A percentile compares a stretch with the other conserved stretches of the same genome.
Conservation (phyloP, 1,139 yeast species). For the Yamadazyma buinensis region DNA sequence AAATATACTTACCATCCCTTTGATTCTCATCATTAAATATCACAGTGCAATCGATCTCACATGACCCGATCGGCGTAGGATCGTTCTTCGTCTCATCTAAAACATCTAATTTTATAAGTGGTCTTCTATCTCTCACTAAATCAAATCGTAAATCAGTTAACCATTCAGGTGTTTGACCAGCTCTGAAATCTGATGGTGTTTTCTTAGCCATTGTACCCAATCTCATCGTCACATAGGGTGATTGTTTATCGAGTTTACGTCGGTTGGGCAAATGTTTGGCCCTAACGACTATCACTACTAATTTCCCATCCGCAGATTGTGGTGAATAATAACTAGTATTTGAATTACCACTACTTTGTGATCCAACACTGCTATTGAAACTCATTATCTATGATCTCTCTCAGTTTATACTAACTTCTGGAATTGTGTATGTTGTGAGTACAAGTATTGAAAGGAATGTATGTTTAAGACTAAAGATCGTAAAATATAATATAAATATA, state of each 20-base stretch:
- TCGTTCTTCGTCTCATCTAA: constrained; percentile 85
- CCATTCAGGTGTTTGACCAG: constrained; percentile 91
- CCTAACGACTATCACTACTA: constrained; percentile 44
- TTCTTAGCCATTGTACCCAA: constrained; percentile 78
- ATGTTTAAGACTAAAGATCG: no score
- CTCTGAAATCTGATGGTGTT: constrained; percentile 70
- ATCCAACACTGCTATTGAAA: background rate
- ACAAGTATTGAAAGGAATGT: background rate
- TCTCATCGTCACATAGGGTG: constrained; percentile 79
- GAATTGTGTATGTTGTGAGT: no score
- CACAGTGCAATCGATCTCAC: constrained; percentile 71
- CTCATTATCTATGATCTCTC: no score
- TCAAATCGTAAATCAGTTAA: constrained; percentile 72
- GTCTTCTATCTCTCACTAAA: constrained; percentile 58
- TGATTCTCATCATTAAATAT: constrained; percentile 52
- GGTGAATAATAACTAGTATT: background rate
- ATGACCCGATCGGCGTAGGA: constrained; percentile 82
- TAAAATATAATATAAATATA: no score
- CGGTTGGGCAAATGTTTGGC: constrained; percentile 80
- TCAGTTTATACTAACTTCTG: no score
- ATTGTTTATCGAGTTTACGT: constrained; percentile 80
- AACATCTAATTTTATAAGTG: constrained; percentile 64
- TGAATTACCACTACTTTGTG: background rate
- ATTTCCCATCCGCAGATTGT: constrained; percentile 44
- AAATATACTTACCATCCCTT: constrained; percentile 64